A percentile compares a stretch with the other conserved stretches of the same genome.
These are phyloP conservation scores for Grosmannia huntii DNA, from an alignment of 2,329 filamentous ascomycete genomes.

Conservation along the genomic window DNA sequence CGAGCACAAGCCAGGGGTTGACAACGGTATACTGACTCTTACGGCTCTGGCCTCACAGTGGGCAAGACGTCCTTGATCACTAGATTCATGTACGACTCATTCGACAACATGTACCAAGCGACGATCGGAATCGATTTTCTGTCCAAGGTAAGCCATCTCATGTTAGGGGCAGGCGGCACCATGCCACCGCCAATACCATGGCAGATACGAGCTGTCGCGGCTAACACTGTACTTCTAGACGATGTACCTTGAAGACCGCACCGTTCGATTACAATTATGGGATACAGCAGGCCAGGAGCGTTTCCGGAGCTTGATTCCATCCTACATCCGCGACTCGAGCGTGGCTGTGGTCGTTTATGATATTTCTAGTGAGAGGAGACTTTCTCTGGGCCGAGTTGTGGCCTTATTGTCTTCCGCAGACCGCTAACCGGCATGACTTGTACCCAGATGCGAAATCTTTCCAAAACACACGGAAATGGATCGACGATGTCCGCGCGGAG, in stretches of 20 bases:
- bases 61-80: slow-evolving; percentile 98
- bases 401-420: no score
- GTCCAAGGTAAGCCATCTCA: slow-evolving; percentile 58
- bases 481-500: slow-evolving; percentile 93
- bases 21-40: slow-evolving; percentile 1
- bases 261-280: slow-evolving; percentile 94
- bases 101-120: slow-evolving; percentile 99
- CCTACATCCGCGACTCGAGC: slow-evolving; percentile 95
- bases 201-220: background rate
- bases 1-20: background rate
- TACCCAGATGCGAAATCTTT: slow-evolving; percentile 76
- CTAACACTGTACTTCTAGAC: slow-evolving; percentile 41
- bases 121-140: slow-evolving; percentile 99
- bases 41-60: slow-evolving; percentile 42
- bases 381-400: background rate
- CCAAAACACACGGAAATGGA: slow-evolving; percentile 98
- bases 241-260: slow-evolving; percentile 98
- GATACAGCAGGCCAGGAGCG: slow-evolving; percentile 96
- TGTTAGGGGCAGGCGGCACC: background rate
- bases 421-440: background rate
- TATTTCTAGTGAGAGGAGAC: slow-evolving; percentile 56
- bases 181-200: background rate
- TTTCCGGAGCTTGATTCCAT: slow-evolving; percentile 93
- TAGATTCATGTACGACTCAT: slow-evolving; percentile 99
- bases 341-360: slow-evolving; percentile 99